Conservation (phyloP, 495 filamentous ascomycete species). For the Aspergillus bertholletiae region DNA sequence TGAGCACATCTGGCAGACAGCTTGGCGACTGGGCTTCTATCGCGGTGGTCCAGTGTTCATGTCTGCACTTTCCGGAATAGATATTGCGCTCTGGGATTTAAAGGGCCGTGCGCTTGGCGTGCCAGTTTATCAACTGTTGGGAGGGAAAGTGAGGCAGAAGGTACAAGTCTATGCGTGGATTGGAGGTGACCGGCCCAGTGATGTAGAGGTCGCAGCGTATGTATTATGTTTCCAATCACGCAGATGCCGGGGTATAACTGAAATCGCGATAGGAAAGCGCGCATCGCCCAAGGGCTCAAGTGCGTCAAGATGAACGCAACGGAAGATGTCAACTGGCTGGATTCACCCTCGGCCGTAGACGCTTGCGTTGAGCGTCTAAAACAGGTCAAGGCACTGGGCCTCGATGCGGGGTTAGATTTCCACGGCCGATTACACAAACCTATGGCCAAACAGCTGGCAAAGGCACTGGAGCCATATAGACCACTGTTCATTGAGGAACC, state of each 20-base stretch:
- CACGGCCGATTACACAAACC: slow-evolving; percentile 77
- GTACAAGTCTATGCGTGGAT: slow-evolving; percentile 84
- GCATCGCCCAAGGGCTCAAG: slow-evolving; percentile 68
- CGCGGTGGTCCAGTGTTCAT: slow-evolving; percentile 82
- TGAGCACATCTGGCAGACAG: slow-evolving; percentile 76
- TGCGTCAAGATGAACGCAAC: slow-evolving; percentile 84
- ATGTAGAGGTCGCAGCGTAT: slow-evolving; percentile 59
- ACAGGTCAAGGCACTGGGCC: slow-evolving; percentile 64
- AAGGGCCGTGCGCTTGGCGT: slow-evolving; percentile 61
- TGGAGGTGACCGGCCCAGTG: slow-evolving; percentile 72
- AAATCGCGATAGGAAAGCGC: slow-evolving; percentile 40
- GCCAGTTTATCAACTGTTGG: slow-evolving; percentile 70
- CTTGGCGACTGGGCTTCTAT: slow-evolving; percentile 72
- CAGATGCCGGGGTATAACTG: not conserved
- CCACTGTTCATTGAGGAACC: slow-evolving; percentile 83
- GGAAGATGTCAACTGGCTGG: slow-evolving; percentile 76
- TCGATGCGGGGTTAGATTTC: slow-evolving; percentile 76
- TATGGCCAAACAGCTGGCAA: slow-evolving; percentile 80
- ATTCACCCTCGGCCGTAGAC: slow-evolving; percentile 62
- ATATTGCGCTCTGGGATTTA: slow-evolving; percentile 81
- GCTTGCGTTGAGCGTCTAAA: slow-evolving; percentile 66
- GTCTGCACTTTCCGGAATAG: slow-evolving; percentile 74
- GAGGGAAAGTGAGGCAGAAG: slow-evolving; percentile 72
- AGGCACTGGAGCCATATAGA: slow-evolving; percentile 63
- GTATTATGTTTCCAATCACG: slow-evolving; percentile 2